Conservation (phyloP, 257 asterid genomes). For the Cynanchum wilfordii region DNA sequence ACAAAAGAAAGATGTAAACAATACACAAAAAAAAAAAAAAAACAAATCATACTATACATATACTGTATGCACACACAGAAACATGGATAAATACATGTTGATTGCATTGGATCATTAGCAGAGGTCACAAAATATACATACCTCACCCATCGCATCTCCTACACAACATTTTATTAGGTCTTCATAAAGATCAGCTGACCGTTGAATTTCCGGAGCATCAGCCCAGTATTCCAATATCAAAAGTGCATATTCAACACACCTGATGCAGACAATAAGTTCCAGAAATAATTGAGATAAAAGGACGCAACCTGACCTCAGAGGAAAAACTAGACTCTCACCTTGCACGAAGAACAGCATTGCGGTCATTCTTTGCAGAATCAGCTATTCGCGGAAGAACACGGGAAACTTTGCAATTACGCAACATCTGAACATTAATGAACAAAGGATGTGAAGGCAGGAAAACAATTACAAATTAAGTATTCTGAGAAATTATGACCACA, state of each 20-base stretch:
- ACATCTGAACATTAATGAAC: conserved; percentile 50
- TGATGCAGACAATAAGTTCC: conserved; percentile 29
- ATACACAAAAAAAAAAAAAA: neutral
- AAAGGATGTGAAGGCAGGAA: conserved; percentile 10
- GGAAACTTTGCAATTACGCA: conserved; percentile 94
- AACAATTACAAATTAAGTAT: no score
- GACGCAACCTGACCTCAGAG: neutral
- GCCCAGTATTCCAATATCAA: conserved; percentile 95
- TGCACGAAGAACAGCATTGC: conserved; percentile 92
- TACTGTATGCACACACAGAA: neutral
- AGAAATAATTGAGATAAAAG: conserved; percentile 9
- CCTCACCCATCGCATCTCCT: conserved; percentile 99
- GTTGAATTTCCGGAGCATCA: conserved; percentile 97
- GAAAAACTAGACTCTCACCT: conserved; percentile 41
- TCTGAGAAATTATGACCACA: neutral
- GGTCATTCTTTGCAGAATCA: conserved; percentile 91
- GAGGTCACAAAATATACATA: conserved; percentile 21
- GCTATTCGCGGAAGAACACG: conserved; percentile 88
- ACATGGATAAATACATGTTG: neutral
- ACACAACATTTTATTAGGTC: conserved; percentile 92
- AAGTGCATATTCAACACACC: conserved; percentile 98
- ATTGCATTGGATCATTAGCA: neutral
- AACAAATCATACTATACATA: no score
- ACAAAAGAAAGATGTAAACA: neutral
- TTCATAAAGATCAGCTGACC: conserved; percentile 88